These are phyloP conservation scores for Phylloporus sp. DNA, from an alignment of 768 basidiomycete genomes.

Conservation along the genomic window DNA sequence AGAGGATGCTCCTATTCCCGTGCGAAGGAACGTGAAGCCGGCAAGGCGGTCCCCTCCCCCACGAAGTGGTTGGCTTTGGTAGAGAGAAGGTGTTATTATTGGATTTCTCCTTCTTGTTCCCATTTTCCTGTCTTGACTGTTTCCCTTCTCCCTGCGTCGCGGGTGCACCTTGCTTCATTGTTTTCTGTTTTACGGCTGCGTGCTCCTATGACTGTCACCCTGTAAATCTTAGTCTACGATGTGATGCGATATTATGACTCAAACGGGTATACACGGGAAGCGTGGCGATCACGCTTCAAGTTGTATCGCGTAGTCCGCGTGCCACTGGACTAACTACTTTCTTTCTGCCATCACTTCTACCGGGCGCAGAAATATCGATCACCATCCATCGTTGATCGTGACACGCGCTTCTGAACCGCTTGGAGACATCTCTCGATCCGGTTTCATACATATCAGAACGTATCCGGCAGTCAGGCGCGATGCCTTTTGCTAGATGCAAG, in stretches of 20 bases:
- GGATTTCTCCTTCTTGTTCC: conserved; percentile 34
- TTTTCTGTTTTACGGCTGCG: conserved; percentile 6
- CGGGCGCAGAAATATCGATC: not conserved
- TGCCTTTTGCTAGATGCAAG: conserved; percentile 23
- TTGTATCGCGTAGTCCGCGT: conserved; percentile 11
- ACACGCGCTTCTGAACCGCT: not conserved
- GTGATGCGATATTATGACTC: conserved; percentile 27
- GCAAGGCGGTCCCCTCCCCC: conserved; percentile 48
- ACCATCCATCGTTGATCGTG: not conserved
- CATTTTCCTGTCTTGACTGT: conserved; percentile 12
- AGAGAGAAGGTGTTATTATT: conserved; percentile 24
- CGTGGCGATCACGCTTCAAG: conserved; percentile 10
- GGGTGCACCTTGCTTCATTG: conserved; percentile 19
- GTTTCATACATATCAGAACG: not conserved
- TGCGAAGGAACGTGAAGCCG: conserved; percentile 40
- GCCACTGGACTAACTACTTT: not conserved
- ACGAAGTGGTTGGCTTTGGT: conserved; percentile 55
- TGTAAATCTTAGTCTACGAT: conserved; percentile 16
- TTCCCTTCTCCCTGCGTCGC: conserved; percentile 24
- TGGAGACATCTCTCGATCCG: not conserved
- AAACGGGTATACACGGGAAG: conserved; percentile 18
- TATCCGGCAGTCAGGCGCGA: conserved; percentile 6
- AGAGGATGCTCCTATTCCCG: conserved; percentile 37
- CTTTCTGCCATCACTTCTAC: not conserved
- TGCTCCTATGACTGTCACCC: conserved; percentile 6